Evolutionary conservation across 805 yeast species (phyloP), one percentile per base, ranked within the genome.

Genomic region (Huiozyma naganishii): DNA sequence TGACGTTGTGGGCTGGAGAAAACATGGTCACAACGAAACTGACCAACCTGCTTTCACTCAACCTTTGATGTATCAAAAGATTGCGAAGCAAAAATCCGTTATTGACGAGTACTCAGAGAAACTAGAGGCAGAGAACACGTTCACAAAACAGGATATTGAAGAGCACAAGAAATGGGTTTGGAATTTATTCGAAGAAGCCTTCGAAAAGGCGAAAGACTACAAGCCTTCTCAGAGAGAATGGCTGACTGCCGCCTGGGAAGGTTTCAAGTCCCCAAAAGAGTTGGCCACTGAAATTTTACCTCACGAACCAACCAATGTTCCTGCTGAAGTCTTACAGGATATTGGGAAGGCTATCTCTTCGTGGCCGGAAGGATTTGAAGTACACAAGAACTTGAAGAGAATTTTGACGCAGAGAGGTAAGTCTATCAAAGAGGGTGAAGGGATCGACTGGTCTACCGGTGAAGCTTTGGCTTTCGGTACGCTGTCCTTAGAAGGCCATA

Each of bases 21-120:
- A 89, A 68, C 79, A 92, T 66, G 99, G 99, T 65, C 99, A 92
- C 76, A 92, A 92, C 67, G 99, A 92, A 76, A 92, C 97, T 52
- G 99, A 92, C 71, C 99, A 92, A 73, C 99, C 99, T 47, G 73
- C 95, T 32, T 92, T 92, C 77, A 92, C 99, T 39, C 99, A 92
- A 71, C 99, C 99, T 41, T 71, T 88, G 59, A 92, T 92, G 99
- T 92, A 92, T 75, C 71, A 85, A 66, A 77, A 77, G 71, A 85
- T 92, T 62, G 88, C 90, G 44, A 74, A 84, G 66, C 90, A 89
- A 82, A 77, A 80, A 65, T 80, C 88, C 43, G 95, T 89, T 40
- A 74, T 92, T 56, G 95, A 89, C 57, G 76, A 79, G 63, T 92
- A 92, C 73, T 75, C 82, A 52, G 77, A 79, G 47, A 74, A 87